These are phyloP conservation scores for Solanum tacnaense DNA, from an alignment of 257 asterid species.

Conservation along the genomic window DNA sequence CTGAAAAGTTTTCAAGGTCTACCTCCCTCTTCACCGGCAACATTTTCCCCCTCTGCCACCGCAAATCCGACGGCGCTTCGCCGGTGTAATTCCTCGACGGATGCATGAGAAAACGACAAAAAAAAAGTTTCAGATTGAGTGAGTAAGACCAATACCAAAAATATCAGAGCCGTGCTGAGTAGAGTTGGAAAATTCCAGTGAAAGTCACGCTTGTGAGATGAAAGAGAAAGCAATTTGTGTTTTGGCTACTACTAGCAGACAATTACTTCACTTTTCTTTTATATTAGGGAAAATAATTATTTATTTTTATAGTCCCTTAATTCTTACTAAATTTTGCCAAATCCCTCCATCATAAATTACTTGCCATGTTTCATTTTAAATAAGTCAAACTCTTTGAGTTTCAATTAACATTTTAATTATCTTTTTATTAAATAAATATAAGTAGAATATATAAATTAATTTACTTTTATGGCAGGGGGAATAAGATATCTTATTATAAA, in stretches of 20 bases:
- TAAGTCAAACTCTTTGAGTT: background rate
- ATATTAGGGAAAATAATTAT: background rate
- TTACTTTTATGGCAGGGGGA: background rate
- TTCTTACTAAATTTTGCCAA: background rate
- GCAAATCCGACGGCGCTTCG: slow-evolving; percentile 2
- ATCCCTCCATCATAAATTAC: background rate
- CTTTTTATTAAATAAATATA: too few relatives aligned
- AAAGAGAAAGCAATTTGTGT: background rate
- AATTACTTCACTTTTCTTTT: background rate
- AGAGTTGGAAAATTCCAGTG: background rate
- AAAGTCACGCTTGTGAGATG: background rate
- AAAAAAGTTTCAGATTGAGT: background rate
- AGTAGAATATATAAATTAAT: too few relatives aligned
- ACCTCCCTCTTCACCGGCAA: slow-evolving; percentile 28
- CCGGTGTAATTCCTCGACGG: slow-evolving; percentile 18
- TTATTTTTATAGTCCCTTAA: background rate
- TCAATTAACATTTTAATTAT: background rate
- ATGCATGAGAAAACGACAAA: background rate
- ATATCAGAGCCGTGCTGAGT: background rate
- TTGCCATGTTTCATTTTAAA: background rate
- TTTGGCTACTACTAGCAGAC: slow-evolving; percentile 1
- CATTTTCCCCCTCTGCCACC: slow-evolving; percentile 14
- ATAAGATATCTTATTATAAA: background rate
- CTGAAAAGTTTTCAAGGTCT: slow-evolving; percentile 14
- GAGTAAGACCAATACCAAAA: background rate